phyloP scores from a whole-genome alignment of 1,284 basidiomycete species.

The Lignosus rhinocerotis region DNA sequence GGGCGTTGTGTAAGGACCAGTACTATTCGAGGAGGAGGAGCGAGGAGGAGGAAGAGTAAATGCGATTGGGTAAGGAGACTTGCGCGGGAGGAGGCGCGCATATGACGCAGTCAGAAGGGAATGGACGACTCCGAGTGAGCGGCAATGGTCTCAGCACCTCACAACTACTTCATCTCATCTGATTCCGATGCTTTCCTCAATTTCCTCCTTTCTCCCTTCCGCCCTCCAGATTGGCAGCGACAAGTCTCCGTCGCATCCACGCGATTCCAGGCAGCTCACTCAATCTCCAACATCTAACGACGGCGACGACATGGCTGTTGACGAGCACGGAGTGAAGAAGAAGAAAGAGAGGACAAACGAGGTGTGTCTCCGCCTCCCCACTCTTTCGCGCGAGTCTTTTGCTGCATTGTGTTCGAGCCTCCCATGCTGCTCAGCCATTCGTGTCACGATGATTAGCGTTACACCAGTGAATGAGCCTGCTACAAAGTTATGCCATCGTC shows the following conservation, averaged over 20 bases:
- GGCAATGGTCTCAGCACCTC: slow-evolving; percentile 6
- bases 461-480: no score
- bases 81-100: slow-evolving; percentile 7
- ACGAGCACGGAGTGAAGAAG: slow-evolving; percentile 37
- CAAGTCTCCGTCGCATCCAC: slow-evolving; percentile 30
- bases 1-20: no score
- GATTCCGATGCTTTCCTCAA: slow-evolving; percentile 58
- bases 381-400: background rate
- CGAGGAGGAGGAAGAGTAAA: background rate
- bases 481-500: no score
- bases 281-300: slow-evolving; percentile 16
- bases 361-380: slow-evolving; percentile 41
- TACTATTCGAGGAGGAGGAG: background rate
- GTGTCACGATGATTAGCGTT: no score
- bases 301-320: slow-evolving; percentile 26
- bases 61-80: slow-evolving; percentile 2
- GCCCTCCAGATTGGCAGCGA: slow-evolving; percentile 42
- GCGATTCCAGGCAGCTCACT: slow-evolving; percentile 22
- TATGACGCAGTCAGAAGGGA: slow-evolving; percentile 22
- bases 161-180: slow-evolving; percentile 19
- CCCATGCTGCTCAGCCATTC: no score
- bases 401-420: background rate
- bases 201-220: slow-evolving; percentile 62
- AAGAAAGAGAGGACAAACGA: slow-evolving; percentile 59
- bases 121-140: slow-evolving; percentile 12